phyloP scores from a whole-genome alignment of 208 protist genomes.

The Trypanosoma avium region DNA sequence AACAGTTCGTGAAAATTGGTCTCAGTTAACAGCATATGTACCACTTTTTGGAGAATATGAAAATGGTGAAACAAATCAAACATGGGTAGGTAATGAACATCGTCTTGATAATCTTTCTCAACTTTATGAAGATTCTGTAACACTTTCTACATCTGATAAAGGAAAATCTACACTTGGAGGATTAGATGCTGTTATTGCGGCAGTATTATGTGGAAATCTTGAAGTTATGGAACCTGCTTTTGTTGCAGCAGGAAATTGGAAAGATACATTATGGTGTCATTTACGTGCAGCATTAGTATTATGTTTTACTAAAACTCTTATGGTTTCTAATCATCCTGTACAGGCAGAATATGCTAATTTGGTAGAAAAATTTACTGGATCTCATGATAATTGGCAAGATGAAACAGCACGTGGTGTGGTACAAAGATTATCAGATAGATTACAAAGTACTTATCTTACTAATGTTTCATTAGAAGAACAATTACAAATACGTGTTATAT shows the following conservation, averaged over 20 bases:
- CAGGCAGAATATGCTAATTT: conserved; percentile 35
- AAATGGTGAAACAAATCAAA: conserved; percentile 51
- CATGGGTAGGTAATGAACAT: conserved; percentile 69
- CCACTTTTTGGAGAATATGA: conserved; percentile 87
- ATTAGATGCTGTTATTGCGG: conserved; percentile 63
- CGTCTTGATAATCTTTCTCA: conserved; percentile 74
- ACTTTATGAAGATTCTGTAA: conserved; percentile 62
- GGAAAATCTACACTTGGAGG: conserved; percentile 18
- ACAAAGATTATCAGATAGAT: conserved; percentile 33
- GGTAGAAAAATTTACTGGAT: conserved; percentile 38
- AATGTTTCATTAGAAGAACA: conserved; percentile 50
- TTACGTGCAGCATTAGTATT: conserved; percentile 69
- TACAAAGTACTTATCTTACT: conserved; percentile 44
- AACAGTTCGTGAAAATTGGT: conserved; percentile 74
- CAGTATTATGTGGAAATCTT: conserved; percentile 70
- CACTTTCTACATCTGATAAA: conserved; percentile 10
- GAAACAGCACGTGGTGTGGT: conserved; percentile 41
- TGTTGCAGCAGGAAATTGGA: conserved; percentile 44
- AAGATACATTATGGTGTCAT: conserved; percentile 71
- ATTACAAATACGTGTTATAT: conserved; percentile 76
- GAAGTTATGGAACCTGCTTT: conserved; percentile 71
- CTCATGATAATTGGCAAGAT: conserved; percentile 56
- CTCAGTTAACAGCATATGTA: conserved; percentile 46
- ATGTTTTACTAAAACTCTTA: conserved; percentile 70
- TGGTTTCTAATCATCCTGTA: conserved; percentile 31